phyloP scores from a whole-genome alignment of 2,329 filamentous ascomycete species.

The Paramyrothecium sp. region DNA sequence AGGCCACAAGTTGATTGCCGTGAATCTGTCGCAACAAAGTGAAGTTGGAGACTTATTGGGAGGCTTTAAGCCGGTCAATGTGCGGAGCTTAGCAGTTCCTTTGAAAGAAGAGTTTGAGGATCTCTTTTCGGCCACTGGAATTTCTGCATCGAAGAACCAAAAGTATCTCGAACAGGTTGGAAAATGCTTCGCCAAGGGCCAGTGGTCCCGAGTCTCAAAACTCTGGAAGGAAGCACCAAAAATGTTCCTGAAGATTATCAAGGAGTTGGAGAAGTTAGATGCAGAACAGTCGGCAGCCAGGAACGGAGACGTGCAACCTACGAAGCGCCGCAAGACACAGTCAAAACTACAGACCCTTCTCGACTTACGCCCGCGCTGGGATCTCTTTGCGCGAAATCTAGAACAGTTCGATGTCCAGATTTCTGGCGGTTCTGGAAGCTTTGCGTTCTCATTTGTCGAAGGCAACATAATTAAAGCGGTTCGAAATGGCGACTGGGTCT shows the following conservation, averaged over 20 bases:
- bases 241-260: constrained; percentile 75
- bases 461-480: constrained; percentile 96
- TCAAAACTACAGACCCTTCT: constrained; percentile 65
- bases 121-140: constrained; percentile 79
- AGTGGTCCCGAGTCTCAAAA: constrained; percentile 84
- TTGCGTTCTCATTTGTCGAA: constrained; percentile 95
- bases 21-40: constrained; percentile 97
- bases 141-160: constrained; percentile 84
- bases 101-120: constrained; percentile 93
- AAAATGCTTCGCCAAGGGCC: constrained; percentile 75
- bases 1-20: constrained; percentile 83
- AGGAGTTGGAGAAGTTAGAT: constrained; percentile 48
- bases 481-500: constrained; percentile 92
- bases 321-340: constrained; percentile 66
- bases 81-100: constrained; percentile 82
- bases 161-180: constrained; percentile 79
- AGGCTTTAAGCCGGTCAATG: constrained; percentile 93
- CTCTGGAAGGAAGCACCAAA: constrained; percentile 87
- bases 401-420: constrained; percentile 80
- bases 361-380: constrained; percentile 69
- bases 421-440: constrained; percentile 67
- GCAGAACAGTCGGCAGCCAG: constrained; percentile 31
- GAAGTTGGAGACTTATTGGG: constrained; percentile 95
- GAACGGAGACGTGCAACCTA: constrained; percentile 50
- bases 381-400: constrained; percentile 71